Conservation (phyloP, 2,329 filamentous ascomycete species). For the Stagonosporopsis chrysanthemi region DNA sequence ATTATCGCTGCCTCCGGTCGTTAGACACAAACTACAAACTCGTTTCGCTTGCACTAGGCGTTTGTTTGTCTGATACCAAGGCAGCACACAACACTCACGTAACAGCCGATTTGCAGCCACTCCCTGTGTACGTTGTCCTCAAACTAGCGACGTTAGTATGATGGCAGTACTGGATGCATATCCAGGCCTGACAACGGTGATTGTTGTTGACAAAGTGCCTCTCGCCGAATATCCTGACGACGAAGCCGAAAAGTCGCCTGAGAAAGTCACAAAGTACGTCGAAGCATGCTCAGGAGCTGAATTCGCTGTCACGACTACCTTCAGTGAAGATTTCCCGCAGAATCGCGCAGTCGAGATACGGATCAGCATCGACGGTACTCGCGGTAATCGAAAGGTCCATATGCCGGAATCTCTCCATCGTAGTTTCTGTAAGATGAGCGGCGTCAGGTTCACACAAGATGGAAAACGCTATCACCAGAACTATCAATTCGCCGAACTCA, state of each 20-base stretch:
- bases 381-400: neutral
- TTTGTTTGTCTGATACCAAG: neutral
- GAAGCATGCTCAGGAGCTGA: conserved; percentile 35
- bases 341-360: conserved; percentile 14
- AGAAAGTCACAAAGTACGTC: conserved; percentile 39
- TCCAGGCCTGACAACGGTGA: conserved; percentile 23
- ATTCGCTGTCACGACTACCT: conserved; percentile 24
- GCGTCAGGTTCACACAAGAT: neutral
- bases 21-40: neutral
- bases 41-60: no score
- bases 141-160: neutral
- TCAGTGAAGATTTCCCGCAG: neutral
- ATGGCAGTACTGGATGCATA: conserved; percentile 29
- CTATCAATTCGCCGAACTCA: conserved; percentile 34
- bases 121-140: neutral
- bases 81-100: neutral
- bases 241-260: conserved; percentile 17
- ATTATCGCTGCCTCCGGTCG: neutral
- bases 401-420: neutral
- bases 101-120: neutral
- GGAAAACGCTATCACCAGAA: conserved; percentile 13
- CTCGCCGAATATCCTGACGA: conserved; percentile 38
- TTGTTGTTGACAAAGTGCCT: conserved; percentile 25
- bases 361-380: conserved; percentile 29
- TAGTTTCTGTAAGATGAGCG: neutral